phyloP scores from a whole-genome alignment of 2,329 filamentous ascomycete genomes.

The Fonsecaea erecta region DNA sequence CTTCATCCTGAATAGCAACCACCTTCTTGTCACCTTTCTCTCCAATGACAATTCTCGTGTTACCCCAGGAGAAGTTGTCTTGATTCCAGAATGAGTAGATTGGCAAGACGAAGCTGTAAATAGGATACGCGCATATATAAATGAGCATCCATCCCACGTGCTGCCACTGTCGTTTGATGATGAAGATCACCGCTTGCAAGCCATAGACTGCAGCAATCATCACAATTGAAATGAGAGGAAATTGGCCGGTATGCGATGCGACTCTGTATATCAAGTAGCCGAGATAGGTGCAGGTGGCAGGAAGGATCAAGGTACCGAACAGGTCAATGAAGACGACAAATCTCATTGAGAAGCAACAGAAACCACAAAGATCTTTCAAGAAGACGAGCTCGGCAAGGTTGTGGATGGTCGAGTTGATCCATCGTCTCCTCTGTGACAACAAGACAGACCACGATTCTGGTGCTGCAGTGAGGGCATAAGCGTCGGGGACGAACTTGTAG shows the following conservation, averaged over 20 bases:
- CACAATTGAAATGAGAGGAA: slow-evolving; percentile 84
- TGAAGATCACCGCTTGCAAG: slow-evolving; percentile 94
- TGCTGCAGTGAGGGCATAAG: slow-evolving; percentile 89
- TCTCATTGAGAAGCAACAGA: slow-evolving; percentile 98
- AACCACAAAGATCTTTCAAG: slow-evolving; percentile 92
- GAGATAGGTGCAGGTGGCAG: slow-evolving; percentile 84
- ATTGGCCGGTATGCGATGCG: slow-evolving; percentile 69
- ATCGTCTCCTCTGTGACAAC: slow-evolving; percentile 95
- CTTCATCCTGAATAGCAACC: slow-evolving; percentile 80
- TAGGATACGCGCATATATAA: slow-evolving; percentile 91
- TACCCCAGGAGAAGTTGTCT: slow-evolving; percentile 98
- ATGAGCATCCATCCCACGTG: slow-evolving; percentile 99
- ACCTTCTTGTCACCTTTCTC: slow-evolving; percentile 90
- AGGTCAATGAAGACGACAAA: slow-evolving; percentile 96
- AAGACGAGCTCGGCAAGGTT: slow-evolving; percentile 90
- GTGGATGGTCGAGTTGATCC: slow-evolving; percentile 99
- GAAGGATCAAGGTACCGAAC: slow-evolving; percentile 87
- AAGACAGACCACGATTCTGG: slow-evolving; percentile 93
- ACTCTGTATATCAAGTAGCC: slow-evolving; percentile 84
- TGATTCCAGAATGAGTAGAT: slow-evolving; percentile 99
- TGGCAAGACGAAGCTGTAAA: slow-evolving; percentile 88
- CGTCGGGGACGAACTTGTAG: slow-evolving; percentile 94
- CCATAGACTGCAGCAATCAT: slow-evolving; percentile 93
- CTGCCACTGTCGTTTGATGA: slow-evolving; percentile 96
- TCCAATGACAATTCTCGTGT: slow-evolving; percentile 94